A percentile compares a stretch with the other conserved stretches of the same genome.
Conservation (phyloP, 2,329 filamentous ascomycete genomes). For the Alternaria arbusti region DNA sequence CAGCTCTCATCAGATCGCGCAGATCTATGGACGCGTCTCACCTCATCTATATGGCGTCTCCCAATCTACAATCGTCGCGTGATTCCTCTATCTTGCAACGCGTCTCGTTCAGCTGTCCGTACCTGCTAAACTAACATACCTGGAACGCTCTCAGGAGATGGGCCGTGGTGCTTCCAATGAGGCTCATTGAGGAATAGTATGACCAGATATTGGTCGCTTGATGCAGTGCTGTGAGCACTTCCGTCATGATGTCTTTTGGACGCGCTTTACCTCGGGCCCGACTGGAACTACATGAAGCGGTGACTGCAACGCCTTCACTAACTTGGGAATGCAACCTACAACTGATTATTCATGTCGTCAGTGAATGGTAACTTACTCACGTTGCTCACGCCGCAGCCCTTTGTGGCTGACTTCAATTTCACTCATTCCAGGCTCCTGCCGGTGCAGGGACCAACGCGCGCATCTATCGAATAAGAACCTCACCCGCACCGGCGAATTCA, state of each 20-base stretch:
- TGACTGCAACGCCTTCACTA: neutral
- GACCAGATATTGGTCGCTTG: neutral
- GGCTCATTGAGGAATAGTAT: neutral
- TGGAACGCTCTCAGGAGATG: neutral
- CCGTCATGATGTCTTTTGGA: neutral
- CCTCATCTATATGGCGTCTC: fast-evolving
- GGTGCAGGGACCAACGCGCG: neutral
- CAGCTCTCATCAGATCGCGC: neutral
- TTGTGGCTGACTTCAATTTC: neutral
- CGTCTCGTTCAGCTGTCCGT: neutral
- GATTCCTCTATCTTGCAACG: fast-evolving
- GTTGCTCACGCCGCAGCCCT: neutral
- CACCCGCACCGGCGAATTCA: neutral
- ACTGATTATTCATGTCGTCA: neutral
- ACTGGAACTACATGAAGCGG: neutral
- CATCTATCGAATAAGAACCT: neutral
- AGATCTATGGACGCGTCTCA: fast-evolving
- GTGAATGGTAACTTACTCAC: neutral
- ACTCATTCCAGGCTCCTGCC: neutral
- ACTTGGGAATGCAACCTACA: neutral
- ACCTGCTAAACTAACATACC: neutral
- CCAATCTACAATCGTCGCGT: fast-evolving
- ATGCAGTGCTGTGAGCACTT: neutral
- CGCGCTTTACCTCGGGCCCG: neutral
- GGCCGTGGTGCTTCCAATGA: neutral